Evolutionary conservation across 139 green algal species (phyloP), one percentile per base, ranked within the genome.

Genomic region (Asterochloris sp.): DNA sequence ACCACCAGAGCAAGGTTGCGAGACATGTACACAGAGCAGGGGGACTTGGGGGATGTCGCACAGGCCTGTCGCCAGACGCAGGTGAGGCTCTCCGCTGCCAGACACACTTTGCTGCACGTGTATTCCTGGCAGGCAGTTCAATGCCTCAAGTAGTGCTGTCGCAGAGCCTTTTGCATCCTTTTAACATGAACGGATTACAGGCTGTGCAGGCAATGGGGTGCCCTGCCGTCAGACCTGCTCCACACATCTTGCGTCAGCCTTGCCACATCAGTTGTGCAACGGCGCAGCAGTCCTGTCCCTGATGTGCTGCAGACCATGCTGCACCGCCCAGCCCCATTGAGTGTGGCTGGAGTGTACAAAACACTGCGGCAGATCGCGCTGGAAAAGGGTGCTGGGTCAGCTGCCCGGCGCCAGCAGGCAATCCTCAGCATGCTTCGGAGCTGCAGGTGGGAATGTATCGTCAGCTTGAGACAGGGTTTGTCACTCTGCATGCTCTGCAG

Each of bases 31-130:
- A 84, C 77, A 9, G 15, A 88, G 29, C 61, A 91, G 13, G 95
- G 95, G 0, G 95, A 98, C 77, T 76, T 97, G 60, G 95, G 95
- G 0, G 94, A 98, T 83, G 92, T 97, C 38, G 94, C 93, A 0
- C 88, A 94, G 85, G 88, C 87, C 12, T 94, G 89, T 75, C 88
- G 90, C 26, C 83, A 87, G 64, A 93, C 81, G 16, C 94, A 97
- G 87, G 78, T 83, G 69, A 74, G 76, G 27, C 19, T 24, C 69
- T 26, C 8, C 17, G 2, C 21, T 71, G 4, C 2, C 66, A 71
- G 2, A 71, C 66, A 71, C 21, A 71, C 17, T 21, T 71, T 71
- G 66, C 9, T 21, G 19, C 21, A 27, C 0, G 73, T 38, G 0
- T 61, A 0, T 29, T 75, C 69, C 15, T 54, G 69, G 13, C 29